Evolutionary conservation across 495 filamentous ascomycete species (phyloP).

Genomic region (Penicillium turbatum): DNA sequence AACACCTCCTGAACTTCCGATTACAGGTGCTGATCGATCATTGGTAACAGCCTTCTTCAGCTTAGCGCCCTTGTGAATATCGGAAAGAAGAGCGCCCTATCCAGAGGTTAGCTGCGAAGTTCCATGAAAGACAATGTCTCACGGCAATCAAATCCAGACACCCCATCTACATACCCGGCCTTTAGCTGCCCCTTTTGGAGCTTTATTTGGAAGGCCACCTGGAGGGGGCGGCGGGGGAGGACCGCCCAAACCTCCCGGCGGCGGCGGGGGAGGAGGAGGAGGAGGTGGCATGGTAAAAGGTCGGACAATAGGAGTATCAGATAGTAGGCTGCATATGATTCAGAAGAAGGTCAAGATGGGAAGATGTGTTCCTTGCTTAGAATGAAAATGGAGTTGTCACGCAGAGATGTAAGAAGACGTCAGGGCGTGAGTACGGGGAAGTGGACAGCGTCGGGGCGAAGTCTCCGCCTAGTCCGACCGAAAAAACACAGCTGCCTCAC

Average conservation of each 20-base stretch:
- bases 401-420: conserved; percentile 30
- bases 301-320: conserved; percentile 3
- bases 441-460: conserved; percentile 21
- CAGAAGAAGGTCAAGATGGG: conserved; percentile 9
- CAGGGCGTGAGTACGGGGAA: conserved; percentile 26
- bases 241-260: conserved; percentile 59
- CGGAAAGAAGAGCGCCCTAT: conserved; percentile 81
- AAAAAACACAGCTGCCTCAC: conserved; percentile 17
- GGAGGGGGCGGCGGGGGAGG: conserved; percentile 65
- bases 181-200: conserved; percentile 44
- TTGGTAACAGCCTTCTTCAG: conserved; percentile 91
- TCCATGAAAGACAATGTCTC: background rate
- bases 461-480: conserved; percentile 28
- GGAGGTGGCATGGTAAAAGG: conserved; percentile 57
- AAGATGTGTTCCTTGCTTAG: conserved; percentile 17
- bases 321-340: conserved; percentile 4
- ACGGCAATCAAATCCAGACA: background rate
- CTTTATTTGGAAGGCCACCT: conserved; percentile 44
- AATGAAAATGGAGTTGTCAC: conserved; percentile 19
- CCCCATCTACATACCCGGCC: conserved; percentile 50
- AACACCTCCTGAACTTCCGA: conserved; percentile 54
- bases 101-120: conserved; percentile 26
- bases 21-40: conserved; percentile 80
- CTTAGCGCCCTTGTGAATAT: conserved; percentile 76
- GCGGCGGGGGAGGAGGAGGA: conserved; percentile 67